phyloP scores from a whole-genome alignment of 164 flowering plant genomes.

The Euptelea pleiosperma region DNA sequence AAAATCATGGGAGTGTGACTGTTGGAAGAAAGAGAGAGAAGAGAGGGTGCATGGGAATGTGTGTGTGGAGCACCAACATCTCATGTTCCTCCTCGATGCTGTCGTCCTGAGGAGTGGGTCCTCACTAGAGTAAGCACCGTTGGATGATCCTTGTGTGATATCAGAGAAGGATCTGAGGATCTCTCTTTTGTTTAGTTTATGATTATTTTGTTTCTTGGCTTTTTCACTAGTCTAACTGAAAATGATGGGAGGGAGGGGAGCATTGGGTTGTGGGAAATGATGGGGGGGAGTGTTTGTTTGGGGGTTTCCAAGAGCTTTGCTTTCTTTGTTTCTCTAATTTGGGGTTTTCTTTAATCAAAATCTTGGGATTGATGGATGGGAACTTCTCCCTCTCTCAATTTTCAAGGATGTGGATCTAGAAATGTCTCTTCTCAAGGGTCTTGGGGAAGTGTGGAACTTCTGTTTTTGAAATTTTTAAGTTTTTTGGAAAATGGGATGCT shows the following conservation, averaged over 20 bases:
- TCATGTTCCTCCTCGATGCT: slow-evolving; percentile 15
- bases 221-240: slow-evolving; percentile 49
- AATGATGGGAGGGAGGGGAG: slow-evolving; percentile 55
- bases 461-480: slow-evolving; percentile 20
- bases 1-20: slow-evolving; percentile 35
- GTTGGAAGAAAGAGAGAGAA: slow-evolving; percentile 15
- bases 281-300: slow-evolving; percentile 23
- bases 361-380: slow-evolving; percentile 65
- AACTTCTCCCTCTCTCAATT: slow-evolving; percentile 28
- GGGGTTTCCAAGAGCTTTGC: background rate
- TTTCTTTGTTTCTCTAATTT: background rate
- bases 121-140: background rate
- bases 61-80: slow-evolving; percentile 25
- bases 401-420: slow-evolving; percentile 59
- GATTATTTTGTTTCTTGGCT: slow-evolving; percentile 12
- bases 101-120: background rate
- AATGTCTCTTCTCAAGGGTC: slow-evolving; percentile 56
- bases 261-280: slow-evolving; percentile 58
- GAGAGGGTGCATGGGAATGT: slow-evolving; percentile 24
- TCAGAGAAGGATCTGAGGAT: background rate
- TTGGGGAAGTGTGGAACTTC: slow-evolving; percentile 44
- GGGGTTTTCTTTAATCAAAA: slow-evolving; percentile 12
- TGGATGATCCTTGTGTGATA: background rate
- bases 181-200: slow-evolving; percentile 1
- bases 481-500: slow-evolving; percentile 6